Evolutionary conservation across 2,329 filamentous ascomycete species (phyloP).

Genomic region (Periconia macrospinosa): DNA sequence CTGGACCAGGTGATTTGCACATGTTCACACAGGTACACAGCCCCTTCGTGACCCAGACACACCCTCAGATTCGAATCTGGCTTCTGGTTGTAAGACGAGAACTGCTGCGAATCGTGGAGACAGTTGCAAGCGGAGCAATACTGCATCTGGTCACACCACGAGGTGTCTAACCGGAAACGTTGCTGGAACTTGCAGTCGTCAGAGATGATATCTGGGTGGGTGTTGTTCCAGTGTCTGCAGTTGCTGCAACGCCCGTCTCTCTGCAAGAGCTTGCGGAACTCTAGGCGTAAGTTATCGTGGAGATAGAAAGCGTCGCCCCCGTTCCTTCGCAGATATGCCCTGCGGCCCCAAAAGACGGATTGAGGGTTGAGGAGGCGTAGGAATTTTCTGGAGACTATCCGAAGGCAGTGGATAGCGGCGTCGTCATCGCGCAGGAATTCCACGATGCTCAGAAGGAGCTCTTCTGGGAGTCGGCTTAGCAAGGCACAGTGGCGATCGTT

Average conservation of each 20-base stretch:
- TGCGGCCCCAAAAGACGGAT: conserved; percentile 7
- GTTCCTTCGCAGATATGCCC: background rate
- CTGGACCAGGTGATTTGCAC: conserved; percentile 19
- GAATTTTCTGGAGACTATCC: conserved; percentile 13
- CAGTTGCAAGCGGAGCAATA: too few relatives aligned
- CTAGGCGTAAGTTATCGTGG: conserved; percentile 1
- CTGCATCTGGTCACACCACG: too few relatives aligned
- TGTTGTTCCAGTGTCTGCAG: conserved; percentile 16
- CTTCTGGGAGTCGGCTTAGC: conserved; percentile 14
- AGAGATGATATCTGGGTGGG: conserved; percentile 3
- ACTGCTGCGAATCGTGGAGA: too few relatives aligned
- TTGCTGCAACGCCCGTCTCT: conserved; percentile 15
- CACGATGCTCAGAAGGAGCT: conserved; percentile 18
- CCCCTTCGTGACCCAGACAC: conserved; percentile 18
- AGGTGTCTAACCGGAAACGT: background rate
- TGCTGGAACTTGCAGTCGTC: conserved; percentile 15
- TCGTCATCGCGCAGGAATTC: conserved; percentile 15
- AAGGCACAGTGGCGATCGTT: conserved; percentile 21
- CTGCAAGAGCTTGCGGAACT: conserved; percentile 14
- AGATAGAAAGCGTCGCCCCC: conserved; percentile 5
- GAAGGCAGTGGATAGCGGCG: conserved; percentile 14
- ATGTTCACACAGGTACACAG: conserved; percentile 19
- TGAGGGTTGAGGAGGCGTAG: conserved; percentile 11
- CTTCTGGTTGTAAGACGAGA: conserved; percentile 8
- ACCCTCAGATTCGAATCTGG: too few relatives aligned